A percentile compares a stretch with the other conserved stretches of the same genome.
Evolutionary conservation across 1,139 yeast genomes (phyloP).

Genomic region (Taphrina sp.): DNA sequence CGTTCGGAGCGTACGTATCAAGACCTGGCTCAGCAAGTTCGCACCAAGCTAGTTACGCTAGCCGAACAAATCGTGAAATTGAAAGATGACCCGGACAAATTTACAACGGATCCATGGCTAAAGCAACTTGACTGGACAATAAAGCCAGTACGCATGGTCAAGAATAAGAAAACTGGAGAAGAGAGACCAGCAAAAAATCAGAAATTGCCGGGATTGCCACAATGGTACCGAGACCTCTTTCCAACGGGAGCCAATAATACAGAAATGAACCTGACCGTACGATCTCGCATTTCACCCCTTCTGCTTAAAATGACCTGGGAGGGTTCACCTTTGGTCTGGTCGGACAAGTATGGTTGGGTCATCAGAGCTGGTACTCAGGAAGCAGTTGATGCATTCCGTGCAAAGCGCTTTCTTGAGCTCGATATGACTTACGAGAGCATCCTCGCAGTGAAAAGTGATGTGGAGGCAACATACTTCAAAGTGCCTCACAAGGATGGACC

Average conservation of each 20-base stretch:
- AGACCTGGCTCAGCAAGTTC: conserved; percentile 57
- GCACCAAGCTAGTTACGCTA: conserved; percentile 56
- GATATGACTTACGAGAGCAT: conserved; percentile 46
- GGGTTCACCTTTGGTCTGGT: conserved; percentile 77
- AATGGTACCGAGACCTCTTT: conserved; percentile 82
- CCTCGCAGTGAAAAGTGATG: conserved; percentile 39
- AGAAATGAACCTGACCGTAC: conserved; percentile 60
- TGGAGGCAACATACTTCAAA: conserved; percentile 51
- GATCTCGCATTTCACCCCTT: conserved; percentile 74
- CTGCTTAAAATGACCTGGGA: conserved; percentile 82
- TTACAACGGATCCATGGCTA: conserved; percentile 74
- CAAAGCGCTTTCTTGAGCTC: conserved; percentile 54
- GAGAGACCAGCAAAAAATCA: conserved; percentile 57
- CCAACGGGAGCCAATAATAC: conserved; percentile 47
- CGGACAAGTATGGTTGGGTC: conserved; percentile 82
- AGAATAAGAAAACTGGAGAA: conserved; percentile 65
- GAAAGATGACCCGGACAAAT: conserved; percentile 44
- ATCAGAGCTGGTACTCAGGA: conserved; percentile 56
- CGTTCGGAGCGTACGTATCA: conserved; percentile 68
- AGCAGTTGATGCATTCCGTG: conserved; percentile 46
- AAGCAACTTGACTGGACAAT: conserved; percentile 84
- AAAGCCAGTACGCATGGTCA: conserved; percentile 59
- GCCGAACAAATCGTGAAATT: conserved; percentile 60
- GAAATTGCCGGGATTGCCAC: conserved; percentile 85
- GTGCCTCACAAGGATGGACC: conserved; percentile 94